phyloP scores from a whole-genome alignment of 2,329 filamentous ascomycete species.

The Colletotrichum godetiae region DNA sequence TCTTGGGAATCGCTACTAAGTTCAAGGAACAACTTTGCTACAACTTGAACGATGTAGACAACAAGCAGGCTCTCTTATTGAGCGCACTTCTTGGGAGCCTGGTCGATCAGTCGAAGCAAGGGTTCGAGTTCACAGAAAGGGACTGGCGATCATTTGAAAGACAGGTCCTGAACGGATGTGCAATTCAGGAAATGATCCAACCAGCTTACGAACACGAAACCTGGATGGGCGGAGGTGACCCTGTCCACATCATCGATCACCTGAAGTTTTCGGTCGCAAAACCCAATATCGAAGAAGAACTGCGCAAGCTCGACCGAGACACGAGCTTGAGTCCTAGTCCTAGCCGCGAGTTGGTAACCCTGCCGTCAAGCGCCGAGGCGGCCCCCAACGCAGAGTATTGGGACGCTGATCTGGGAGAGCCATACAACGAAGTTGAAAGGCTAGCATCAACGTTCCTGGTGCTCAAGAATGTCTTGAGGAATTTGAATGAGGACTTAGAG shows the following conservation, averaged over 20 bases:
- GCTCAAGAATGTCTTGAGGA: slow-evolving; percentile 45
- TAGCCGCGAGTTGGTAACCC: not conserved
- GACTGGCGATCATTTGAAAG: slow-evolving; percentile 54
- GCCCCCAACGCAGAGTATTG: slow-evolving; percentile 39
- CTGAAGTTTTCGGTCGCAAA: slow-evolving; percentile 67
- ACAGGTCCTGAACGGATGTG: slow-evolving; percentile 37
- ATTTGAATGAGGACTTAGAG: slow-evolving; percentile 49
- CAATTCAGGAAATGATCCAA: slow-evolving; percentile 31
- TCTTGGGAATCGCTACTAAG: slow-evolving; percentile 73
- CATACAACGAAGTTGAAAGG: slow-evolving; percentile 48
- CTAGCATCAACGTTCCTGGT: slow-evolving; percentile 42
- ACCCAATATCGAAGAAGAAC: slow-evolving; percentile 50
- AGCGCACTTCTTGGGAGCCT: slow-evolving; percentile 64
- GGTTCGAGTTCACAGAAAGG: slow-evolving; percentile 57
- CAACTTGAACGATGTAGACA: slow-evolving; percentile 60
- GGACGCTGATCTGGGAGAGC: slow-evolving; percentile 51
- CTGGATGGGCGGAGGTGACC: slow-evolving; percentile 41
- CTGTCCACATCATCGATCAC: slow-evolving; percentile 69
- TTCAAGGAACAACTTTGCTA: slow-evolving; percentile 75
- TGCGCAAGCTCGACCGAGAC: slow-evolving; percentile 45
- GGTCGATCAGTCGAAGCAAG: slow-evolving; percentile 69
- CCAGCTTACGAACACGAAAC: slow-evolving; percentile 57
- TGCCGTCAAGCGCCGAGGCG: not conserved
- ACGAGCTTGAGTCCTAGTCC: slow-evolving; percentile 8
- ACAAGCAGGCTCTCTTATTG: slow-evolving; percentile 57